Percentiles rank a stretch among this genome's conserved stretches.
These are phyloP conservation scores for Clarkia xantiana DNA, from an alignment of 345 rosid species.

Conservation along the genomic window DNA sequence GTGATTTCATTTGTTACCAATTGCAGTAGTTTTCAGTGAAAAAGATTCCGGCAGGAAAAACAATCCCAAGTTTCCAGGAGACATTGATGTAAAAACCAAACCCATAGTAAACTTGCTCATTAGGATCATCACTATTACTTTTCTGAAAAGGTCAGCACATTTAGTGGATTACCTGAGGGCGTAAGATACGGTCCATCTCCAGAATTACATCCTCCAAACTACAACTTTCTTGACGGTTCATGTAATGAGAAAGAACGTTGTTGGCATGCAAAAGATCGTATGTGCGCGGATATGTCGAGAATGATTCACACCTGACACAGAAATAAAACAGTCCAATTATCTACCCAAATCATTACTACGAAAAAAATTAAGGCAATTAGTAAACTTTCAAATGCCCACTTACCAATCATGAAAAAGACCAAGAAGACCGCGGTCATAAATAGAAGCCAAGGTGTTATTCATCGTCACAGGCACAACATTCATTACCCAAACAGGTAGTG, in stretches of 20 bases:
- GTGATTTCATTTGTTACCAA: too few species aligned
- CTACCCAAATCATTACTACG: too few species aligned
- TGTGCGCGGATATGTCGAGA: conserved; percentile 88
- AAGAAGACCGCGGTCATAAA: conserved; percentile 57
- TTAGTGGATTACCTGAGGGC: conserved; percentile 50
- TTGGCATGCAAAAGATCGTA: conserved; percentile 74
- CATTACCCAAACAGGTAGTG: conserved; percentile 82
- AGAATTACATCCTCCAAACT: conserved; percentile 65
- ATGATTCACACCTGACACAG: conserved; percentile 72
- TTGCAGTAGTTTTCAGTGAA: too few species aligned
- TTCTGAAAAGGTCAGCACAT: not conserved
- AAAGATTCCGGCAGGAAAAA: too few species aligned
- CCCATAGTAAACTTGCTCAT: too few species aligned
- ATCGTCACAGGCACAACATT: conserved; percentile 60
- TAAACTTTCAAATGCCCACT: conserved; percentile 6
- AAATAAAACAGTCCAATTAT: not conserved
- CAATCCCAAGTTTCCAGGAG: too few species aligned
- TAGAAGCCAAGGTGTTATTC: conserved; percentile 59
- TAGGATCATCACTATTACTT: too few species aligned
- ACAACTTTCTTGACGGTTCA: conserved; percentile 44
- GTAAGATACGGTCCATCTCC: conserved; percentile 81
- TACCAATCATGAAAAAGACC: conserved; percentile 95
- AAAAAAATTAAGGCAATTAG: too few species aligned
- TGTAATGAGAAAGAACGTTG: conserved; percentile 48
- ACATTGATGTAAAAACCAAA: too few species aligned